A percentile compares a stretch with the other conserved stretches of the same genome.
These are phyloP conservation scores for Arthroderma uncinatum DNA, from an alignment of 2,329 filamentous ascomycete species.

Conservation along the genomic window DNA sequence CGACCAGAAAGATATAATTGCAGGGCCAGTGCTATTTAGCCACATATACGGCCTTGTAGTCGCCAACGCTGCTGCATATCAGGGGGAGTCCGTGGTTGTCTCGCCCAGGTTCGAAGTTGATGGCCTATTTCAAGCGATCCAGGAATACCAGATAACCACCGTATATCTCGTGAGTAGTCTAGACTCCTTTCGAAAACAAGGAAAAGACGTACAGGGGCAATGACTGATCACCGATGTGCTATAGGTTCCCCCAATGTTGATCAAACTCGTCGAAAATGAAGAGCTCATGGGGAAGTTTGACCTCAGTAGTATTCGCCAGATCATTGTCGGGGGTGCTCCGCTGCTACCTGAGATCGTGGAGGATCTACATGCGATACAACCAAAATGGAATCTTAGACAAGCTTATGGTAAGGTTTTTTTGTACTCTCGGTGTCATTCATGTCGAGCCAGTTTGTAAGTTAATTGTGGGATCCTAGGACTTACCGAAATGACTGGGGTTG, in stretches of 20 bases:
- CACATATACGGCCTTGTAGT: slow-evolving; percentile 65
- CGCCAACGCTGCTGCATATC: slow-evolving; percentile 48
- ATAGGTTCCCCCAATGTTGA: slow-evolving; percentile 54
- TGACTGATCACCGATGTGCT: not conserved
- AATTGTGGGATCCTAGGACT: slow-evolving; percentile 32
- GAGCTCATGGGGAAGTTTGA: slow-evolving; percentile 52
- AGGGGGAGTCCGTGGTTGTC: slow-evolving; percentile 59
- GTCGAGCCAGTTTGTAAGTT: not conserved
- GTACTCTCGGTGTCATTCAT: not conserved
- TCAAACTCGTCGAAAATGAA: slow-evolving; percentile 53
- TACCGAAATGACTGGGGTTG: slow-evolving; percentile 57
- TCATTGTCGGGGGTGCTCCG: slow-evolving; percentile 63
- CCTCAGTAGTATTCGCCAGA: slow-evolving; percentile 49
- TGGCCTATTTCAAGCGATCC: slow-evolving; percentile 47
- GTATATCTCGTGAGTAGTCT: slow-evolving; percentile 46
- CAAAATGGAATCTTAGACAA: slow-evolving; percentile 52
- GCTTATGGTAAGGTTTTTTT: slow-evolving; percentile 43
- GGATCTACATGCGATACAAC: slow-evolving; percentile 47
- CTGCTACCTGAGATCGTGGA: slow-evolving; percentile 56
- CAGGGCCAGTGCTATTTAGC: slow-evolving; percentile 59
- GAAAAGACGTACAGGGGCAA: not conserved
- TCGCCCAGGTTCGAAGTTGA: slow-evolving; percentile 61
- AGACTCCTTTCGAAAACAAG: not conserved
- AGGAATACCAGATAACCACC: slow-evolving; percentile 52
- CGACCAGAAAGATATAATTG: slow-evolving; percentile 39